Evolutionary conservation across 2,329 filamentous ascomycete genomes (phyloP).

Genomic region (Whalleya microplaca): DNA sequence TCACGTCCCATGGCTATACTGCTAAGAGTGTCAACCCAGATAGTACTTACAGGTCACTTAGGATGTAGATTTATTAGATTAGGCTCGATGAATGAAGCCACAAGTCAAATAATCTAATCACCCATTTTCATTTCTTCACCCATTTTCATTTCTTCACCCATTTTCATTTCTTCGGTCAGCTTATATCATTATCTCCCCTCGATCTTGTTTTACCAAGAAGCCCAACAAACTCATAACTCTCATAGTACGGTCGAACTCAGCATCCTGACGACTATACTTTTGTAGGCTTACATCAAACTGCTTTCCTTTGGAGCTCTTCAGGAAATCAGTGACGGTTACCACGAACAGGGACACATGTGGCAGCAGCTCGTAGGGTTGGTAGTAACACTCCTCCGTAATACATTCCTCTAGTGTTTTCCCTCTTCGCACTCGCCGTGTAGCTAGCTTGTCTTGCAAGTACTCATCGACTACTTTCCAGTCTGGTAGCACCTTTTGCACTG

Average conservation of each 20-base stretch:
- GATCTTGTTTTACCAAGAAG: conserved; percentile 10
- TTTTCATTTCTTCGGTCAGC: background rate
- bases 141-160: background rate
- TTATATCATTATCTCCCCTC: background rate
- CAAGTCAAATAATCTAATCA: no score
- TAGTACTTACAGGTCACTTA: no score
- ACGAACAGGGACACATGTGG: conserved; percentile 15
- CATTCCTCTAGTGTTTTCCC: background rate
- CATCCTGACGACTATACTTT: background rate
- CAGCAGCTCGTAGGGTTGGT: conserved; percentile 10
- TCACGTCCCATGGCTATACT: no score
- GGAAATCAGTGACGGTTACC: conserved; percentile 6
- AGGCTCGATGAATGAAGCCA: no score
- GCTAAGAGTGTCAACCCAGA: no score
- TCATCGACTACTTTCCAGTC: conserved; percentile 15
- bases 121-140: background rate
- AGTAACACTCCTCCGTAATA: background rate
- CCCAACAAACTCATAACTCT: conserved; percentile 14
- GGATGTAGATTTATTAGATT: no score
- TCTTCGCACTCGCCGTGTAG: background rate
- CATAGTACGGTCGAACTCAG: conserved; percentile 7
- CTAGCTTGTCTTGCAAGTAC: conserved; percentile 4
- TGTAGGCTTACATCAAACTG: conserved; percentile 4
- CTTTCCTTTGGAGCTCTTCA: conserved; percentile 2
- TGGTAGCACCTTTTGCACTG: background rate